Base-by-base conservation (phyloP, 73 alveolate species). In the Urostyla sp. region DNA sequence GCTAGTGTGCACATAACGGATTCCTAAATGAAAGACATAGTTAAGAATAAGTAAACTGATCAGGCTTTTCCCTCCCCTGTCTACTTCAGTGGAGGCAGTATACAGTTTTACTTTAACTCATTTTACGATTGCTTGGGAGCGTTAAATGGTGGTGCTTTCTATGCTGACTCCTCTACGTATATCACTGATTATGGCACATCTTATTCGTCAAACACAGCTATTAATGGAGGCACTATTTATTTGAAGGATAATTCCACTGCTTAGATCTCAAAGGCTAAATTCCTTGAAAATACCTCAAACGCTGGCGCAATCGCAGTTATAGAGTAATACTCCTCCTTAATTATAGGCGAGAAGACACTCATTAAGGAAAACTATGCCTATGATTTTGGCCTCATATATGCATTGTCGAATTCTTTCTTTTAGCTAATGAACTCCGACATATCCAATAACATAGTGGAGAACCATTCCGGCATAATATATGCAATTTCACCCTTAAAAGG, bases 401-500 rank as follows among this genome's bases (percentile, higher is more conserved):
- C 75, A 3, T 35, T 58, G 6, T 30, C 55, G 7, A 52, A n/a
- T 4, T 35, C 56, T 35, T 30, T 35, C n/a, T 58, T 30, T 31
- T 7, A 3, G 20, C 31, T 58, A 6, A 5, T 35, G 13, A 11
- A 31, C 3, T 15, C 75, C n/a, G 16, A n/a, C 15, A 10, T 58
- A n/a, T 31, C 31, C 15, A 58, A 58, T 32, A 30, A 32, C 30
- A 6, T 6, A 31, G 75, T 55, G 3, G 7, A 58, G 54, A n/a
- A n/a, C n/a, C 52, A 24, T 34, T 24, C 75, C 2, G 8, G 56
- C 10, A 55, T 58, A 15, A 31, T 58, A 10, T 58, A 58, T 32
- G 52, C 75, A 5, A 30, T 58, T 24, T 58, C 75, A 7, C 75
- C 75, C 54, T 5, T 58, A 31, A 15, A 58, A 55, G 75, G 75